phyloP scores from a whole-genome alignment of 306 rosid species.

The Albizia julibrissin region DNA sequence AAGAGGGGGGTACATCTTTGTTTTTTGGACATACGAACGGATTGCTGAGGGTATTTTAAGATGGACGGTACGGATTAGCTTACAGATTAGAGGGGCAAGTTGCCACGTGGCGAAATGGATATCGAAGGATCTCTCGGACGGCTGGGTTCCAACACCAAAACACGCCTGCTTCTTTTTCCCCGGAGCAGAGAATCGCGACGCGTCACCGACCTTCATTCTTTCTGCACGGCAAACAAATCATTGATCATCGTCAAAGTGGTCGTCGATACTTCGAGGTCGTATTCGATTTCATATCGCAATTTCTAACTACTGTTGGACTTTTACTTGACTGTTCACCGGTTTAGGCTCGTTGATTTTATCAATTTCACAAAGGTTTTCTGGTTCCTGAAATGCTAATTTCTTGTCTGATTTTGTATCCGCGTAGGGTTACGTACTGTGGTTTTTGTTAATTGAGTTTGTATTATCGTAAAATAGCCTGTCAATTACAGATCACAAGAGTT shows the following conservation, averaged over 20 bases:
- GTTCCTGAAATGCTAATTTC: background rate
- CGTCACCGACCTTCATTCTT: slow-evolving; percentile 28
- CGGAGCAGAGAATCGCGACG: background rate
- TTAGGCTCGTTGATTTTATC: slow-evolving; percentile 9
- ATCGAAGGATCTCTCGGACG: background rate
- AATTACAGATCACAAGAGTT: slow-evolving; percentile 7
- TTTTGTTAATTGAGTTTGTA: slow-evolving; percentile 29
- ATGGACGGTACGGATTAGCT: no score
- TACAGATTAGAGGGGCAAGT: background rate
- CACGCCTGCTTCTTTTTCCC: background rate
- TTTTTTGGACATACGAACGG: no score
- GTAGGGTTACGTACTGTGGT: slow-evolving; percentile 17
- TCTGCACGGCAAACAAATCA: slow-evolving; percentile 7
- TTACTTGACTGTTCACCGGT: background rate
- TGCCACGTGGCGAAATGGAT: background rate
- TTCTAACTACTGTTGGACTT: background rate
- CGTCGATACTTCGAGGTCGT: background rate
- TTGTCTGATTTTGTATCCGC: background rate
- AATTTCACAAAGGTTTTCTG: background rate
- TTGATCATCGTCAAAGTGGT: slow-evolving; percentile 9
- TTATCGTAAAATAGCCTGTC: slow-evolving; percentile 3
- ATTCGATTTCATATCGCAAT: background rate
- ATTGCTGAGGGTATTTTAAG: no score
- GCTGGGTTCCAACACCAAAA: background rate
- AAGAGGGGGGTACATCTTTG: no score